phyloP scores from a whole-genome alignment of 2,329 filamentous ascomycete genomes.

The Fusarium liriodendri region DNA sequence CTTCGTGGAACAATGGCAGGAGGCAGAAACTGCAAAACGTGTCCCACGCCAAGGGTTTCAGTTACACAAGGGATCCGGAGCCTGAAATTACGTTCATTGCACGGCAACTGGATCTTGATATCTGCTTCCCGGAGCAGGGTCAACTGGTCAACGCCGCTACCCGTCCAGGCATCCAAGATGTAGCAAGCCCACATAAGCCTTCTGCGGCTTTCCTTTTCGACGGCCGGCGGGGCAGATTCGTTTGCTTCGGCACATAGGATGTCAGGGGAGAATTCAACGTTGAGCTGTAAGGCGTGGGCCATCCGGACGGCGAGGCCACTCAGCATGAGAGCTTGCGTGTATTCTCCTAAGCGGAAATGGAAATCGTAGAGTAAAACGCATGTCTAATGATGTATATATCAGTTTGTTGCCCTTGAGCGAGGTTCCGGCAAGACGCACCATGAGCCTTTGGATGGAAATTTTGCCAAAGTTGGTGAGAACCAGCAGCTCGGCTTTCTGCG shows the following conservation, averaged over 20 bases:
- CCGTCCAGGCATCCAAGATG: slow-evolving; percentile 54
- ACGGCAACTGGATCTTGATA: slow-evolving; percentile 55
- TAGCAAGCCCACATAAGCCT: slow-evolving; percentile 58
- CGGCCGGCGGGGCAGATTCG: slow-evolving; percentile 47
- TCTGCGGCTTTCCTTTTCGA: slow-evolving; percentile 52
- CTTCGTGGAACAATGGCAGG: slow-evolving; percentile 53
- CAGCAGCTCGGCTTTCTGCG: slow-evolving; percentile 50
- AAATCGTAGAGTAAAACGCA: slow-evolving; percentile 54
- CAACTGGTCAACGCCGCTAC: slow-evolving; percentile 53
- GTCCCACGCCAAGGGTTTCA: slow-evolving; percentile 54
- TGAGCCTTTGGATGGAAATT: slow-evolving; percentile 53
- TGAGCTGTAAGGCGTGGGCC: slow-evolving; percentile 55
- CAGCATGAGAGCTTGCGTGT: slow-evolving; percentile 54
- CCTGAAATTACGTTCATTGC: slow-evolving; percentile 55
- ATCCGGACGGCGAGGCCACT: slow-evolving; percentile 55
- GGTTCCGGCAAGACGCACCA: slow-evolving; percentile 43
- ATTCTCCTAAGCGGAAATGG: slow-evolving; percentile 53
- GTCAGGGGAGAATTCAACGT: slow-evolving; percentile 51
- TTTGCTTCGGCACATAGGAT: slow-evolving; percentile 51
- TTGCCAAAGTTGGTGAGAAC: slow-evolving; percentile 53
- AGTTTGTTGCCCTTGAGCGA: neutral
- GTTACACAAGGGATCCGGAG: slow-evolving; percentile 54
- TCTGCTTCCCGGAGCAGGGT: slow-evolving; percentile 54
- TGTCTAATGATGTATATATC: slow-evolving; percentile 40
- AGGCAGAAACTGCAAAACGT: slow-evolving; percentile 54